Conservation (phyloP, 2,329 filamentous ascomycete genomes). For the Pleomassaria siparia region DNA sequence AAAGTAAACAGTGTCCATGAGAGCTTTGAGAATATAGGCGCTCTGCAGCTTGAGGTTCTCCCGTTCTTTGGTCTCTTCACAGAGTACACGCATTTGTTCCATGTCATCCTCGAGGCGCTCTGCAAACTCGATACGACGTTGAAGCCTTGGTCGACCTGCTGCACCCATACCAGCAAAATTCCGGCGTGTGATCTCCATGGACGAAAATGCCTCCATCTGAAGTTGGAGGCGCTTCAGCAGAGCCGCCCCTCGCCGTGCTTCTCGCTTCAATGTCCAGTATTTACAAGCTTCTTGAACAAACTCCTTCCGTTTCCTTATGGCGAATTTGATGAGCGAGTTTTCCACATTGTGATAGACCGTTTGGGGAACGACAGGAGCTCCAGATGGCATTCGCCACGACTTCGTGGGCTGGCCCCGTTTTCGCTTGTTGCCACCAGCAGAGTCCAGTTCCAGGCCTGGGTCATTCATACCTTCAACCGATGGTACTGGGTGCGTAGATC, state of each 20-base stretch:
- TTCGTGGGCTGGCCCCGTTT: constrained; percentile 60
- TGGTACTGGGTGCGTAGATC: constrained; percentile 64
- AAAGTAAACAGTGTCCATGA: constrained; percentile 90
- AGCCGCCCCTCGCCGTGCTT: constrained; percentile 86
- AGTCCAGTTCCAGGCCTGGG: constrained; percentile 47
- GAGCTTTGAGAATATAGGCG: constrained; percentile 71
- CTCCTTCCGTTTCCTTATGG: constrained; percentile 83
- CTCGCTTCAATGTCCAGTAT: constrained; percentile 97
- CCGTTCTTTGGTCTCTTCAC: constrained; percentile 70
- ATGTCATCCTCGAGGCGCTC: constrained; percentile 75
- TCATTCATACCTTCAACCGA: constrained; percentile 54
- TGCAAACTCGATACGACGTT: constrained; percentile 85
- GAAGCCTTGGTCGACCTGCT: constrained; percentile 73
- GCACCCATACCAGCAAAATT: constrained; percentile 96
- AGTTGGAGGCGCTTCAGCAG: constrained; percentile 90
- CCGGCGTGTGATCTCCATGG: constrained; percentile 92
- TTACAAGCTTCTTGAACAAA: constrained; percentile 91
- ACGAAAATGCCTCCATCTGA: constrained; percentile 94
- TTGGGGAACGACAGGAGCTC: constrained; percentile 90
- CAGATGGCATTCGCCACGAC: constrained; percentile 90
- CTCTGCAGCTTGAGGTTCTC: constrained; percentile 78
- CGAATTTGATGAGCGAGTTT: constrained; percentile 77
- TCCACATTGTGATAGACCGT: constrained; percentile 86
- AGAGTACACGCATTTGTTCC: constrained; percentile 70
- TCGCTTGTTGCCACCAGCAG: constrained; percentile 60